A percentile compares a stretch with the other conserved stretches of the same genome.
phyloP scores from a whole-genome alignment of 768 basidiomycete species.

The Tricholoma terreum region DNA sequence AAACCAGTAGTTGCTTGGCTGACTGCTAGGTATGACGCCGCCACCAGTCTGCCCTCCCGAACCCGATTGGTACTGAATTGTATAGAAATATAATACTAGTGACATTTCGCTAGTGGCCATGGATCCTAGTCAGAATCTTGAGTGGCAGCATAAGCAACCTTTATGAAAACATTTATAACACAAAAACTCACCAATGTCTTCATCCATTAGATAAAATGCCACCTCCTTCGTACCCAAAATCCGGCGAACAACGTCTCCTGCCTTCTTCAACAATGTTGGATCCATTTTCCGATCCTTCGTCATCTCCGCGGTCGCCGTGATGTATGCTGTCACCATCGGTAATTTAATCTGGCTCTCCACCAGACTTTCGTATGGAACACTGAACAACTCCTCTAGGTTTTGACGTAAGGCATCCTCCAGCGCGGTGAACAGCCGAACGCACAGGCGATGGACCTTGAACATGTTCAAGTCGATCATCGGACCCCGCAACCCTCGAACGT shows the following conservation, averaged over 20 bases:
- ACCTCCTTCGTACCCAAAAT: conserved; percentile 1
- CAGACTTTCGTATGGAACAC: neutral
- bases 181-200: neutral
- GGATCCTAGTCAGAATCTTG: no score
- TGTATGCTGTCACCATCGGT: conserved; percentile 8
- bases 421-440: conserved; percentile 5
- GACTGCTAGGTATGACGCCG: no score
- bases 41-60: no score
- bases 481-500: neutral
- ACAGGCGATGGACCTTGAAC: conserved; percentile 9
- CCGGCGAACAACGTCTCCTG: conserved; percentile 1
- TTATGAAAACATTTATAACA: neutral
- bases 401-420: neutral
- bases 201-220: neutral
- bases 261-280: conserved; percentile 2
- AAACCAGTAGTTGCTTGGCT: no score
- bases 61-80: no score
- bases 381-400: neutral
- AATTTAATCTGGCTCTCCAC: neutral
- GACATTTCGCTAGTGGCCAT: no score
- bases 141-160: neutral
- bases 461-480: conserved; percentile 8
- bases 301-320: neutral
- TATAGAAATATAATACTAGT: no score
- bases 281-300: neutral